A percentile compares a stretch with the other conserved stretches of the same genome.
Evolutionary conservation across 345 rosid species (phyloP).

Genomic region (Bruguiera parviflora): DNA sequence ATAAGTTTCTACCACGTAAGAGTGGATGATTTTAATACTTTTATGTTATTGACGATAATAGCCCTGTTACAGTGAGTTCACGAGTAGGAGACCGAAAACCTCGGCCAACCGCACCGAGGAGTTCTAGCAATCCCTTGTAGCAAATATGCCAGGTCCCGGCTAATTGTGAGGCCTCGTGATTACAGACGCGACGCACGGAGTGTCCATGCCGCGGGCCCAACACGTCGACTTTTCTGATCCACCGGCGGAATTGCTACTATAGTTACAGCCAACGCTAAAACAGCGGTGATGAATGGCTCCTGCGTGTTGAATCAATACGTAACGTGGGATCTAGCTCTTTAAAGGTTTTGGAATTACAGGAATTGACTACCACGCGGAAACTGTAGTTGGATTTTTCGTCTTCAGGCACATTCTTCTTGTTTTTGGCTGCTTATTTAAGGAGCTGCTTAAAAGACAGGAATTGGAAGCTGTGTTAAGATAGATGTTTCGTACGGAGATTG

Average conservation of each 20-base stretch:
- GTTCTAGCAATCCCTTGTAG: neutral
- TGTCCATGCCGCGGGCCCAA: slow-evolving; percentile 25
- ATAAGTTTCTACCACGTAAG: neutral
- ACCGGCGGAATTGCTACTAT: neutral
- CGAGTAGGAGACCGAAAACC: neutral
- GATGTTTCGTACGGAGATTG: too few relatives aligned
- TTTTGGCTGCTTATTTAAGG: too few relatives aligned
- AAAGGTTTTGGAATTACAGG: too few relatives aligned
- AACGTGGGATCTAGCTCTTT: too few relatives aligned
- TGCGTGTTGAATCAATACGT: too few relatives aligned
- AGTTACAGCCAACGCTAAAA: neutral
- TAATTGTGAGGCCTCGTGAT: slow-evolving; percentile 34
- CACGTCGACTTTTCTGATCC: neutral
- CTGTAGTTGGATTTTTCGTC: neutral
- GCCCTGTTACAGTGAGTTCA: neutral
- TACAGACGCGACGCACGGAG: slow-evolving; percentile 43
- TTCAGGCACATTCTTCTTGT: too few relatives aligned
- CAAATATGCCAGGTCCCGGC: slow-evolving; percentile 10
- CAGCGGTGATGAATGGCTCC: slow-evolving; percentile 3
- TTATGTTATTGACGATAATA: neutral
- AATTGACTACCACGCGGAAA: slow-evolving; percentile 8
- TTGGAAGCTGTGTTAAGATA: too few relatives aligned
- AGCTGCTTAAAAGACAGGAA: too few relatives aligned
- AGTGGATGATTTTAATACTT: neutral
- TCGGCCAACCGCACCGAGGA: slow-evolving; percentile 16